phyloP scores from a whole-genome alignment of 202 grass and related monocot genomes.

The Zizania palustris region DNA sequence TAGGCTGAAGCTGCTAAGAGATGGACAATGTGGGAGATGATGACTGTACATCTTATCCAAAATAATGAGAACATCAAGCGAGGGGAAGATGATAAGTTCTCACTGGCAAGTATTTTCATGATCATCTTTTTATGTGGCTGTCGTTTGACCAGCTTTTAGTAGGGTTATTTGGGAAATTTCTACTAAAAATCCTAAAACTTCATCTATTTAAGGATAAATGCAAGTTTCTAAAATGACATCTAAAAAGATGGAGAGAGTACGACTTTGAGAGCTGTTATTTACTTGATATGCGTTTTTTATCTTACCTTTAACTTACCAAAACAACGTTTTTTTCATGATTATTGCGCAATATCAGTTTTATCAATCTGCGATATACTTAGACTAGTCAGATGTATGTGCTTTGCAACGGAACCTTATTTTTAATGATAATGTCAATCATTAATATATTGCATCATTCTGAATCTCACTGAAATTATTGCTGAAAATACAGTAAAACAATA shows the following conservation, averaged over 20 bases:
- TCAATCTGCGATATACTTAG: background rate
- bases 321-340: background rate
- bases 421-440: too few relatives aligned
- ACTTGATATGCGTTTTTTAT: background rate
- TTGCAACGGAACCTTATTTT: too few relatives aligned
- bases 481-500: too few relatives aligned
- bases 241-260: background rate
- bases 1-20: conserved; percentile 84
- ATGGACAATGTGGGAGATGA: conserved; percentile 97
- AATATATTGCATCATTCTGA: too few relatives aligned
- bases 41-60: conserved; percentile 96
- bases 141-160: background rate
- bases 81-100: conserved; percentile 88
- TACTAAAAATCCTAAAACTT: background rate
- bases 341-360: background rate
- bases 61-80: conserved; percentile 76
- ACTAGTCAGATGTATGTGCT: too few relatives aligned
- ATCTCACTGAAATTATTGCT: too few relatives aligned
- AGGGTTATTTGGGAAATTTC: background rate
- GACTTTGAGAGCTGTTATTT: background rate
- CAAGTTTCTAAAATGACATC: background rate
- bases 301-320: background rate
- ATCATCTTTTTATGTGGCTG: conserved; percentile 15
- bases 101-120: conserved; percentile 59
- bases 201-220: background rate